Percentiles rank a stretch among this genome's conserved stretches.
Evolutionary conservation across 2,329 filamentous ascomycete species (phyloP).

Genomic region (Aspergillus tamarii): DNA sequence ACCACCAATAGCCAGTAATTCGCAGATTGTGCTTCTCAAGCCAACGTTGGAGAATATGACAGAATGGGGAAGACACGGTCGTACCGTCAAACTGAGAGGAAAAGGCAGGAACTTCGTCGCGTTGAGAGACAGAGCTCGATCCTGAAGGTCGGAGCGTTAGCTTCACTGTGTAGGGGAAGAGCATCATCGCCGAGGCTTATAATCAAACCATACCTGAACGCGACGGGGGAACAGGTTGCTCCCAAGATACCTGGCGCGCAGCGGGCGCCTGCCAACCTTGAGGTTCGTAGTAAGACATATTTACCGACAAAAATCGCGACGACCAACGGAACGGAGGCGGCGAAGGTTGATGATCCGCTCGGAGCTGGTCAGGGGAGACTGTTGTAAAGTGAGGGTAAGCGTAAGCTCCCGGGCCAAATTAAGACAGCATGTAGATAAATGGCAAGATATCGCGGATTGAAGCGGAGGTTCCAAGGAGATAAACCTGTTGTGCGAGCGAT

Average conservation of each 20-base stretch:
- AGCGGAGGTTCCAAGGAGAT: slow-evolving; percentile 8
- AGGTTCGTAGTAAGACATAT: slow-evolving; percentile 73
- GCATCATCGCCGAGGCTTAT: slow-evolving; percentile 6
- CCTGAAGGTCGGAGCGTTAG: slow-evolving; percentile 51
- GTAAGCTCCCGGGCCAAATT: slow-evolving; percentile 19
- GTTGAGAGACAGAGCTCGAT: slow-evolving; percentile 72
- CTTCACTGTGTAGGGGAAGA: slow-evolving; percentile 18
- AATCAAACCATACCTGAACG: slow-evolving; percentile 63
- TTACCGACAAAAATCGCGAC: slow-evolving; percentile 23
- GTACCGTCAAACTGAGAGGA: slow-evolving; percentile 87
- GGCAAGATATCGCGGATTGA: neutral
- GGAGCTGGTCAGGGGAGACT: slow-evolving; percentile 29
- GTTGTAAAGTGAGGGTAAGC: slow-evolving; percentile 23
- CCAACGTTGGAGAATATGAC: slow-evolving; percentile 3
- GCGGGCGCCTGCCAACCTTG: slow-evolving; percentile 63
- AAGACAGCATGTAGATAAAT: neutral
- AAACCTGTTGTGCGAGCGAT: slow-evolving; percentile 14
- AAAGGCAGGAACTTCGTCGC: slow-evolving; percentile 78
- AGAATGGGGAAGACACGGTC: slow-evolving; percentile 31
- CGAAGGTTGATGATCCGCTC: slow-evolving; percentile 29
- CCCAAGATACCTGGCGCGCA: slow-evolving; percentile 69
- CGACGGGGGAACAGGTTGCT: slow-evolving; percentile 71
- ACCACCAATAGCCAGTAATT: neutral
- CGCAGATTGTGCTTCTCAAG: neutral
- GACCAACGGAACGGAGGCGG: slow-evolving; percentile 23